Conservation (phyloP, 305 asterid genomes). For the Striga hermonthica region DNA sequence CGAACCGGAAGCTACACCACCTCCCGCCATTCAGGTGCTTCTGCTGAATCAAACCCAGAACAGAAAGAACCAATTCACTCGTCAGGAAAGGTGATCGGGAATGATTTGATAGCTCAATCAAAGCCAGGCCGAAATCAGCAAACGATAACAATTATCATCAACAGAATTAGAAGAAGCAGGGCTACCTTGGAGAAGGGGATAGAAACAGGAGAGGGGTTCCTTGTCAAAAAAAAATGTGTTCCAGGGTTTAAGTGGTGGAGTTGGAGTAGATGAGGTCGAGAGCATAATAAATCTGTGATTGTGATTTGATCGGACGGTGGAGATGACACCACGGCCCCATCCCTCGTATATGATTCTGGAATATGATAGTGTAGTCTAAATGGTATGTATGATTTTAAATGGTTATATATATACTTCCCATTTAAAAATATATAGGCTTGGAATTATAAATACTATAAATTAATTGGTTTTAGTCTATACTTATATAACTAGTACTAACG, state of each 20-base stretch:
- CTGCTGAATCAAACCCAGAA: constrained; percentile 33
- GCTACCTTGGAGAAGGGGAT: constrained; percentile 34
- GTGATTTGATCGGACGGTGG: too few species aligned
- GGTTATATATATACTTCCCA: too few species aligned
- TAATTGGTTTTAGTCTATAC: too few species aligned
- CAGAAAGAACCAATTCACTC: neutral
- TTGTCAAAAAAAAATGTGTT: neutral
- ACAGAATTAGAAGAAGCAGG: neutral
- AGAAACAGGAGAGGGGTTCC: constrained; percentile 12
- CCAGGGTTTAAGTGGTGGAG: constrained; percentile 37
- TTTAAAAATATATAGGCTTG: too few species aligned
- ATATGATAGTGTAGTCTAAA: too few species aligned
- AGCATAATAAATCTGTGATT: too few species aligned
- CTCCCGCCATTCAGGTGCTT: constrained; percentile 61
- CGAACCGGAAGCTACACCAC: constrained; percentile 51
- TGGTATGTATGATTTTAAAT: too few species aligned
- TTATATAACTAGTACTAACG: too few species aligned
- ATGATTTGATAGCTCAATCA: constrained; percentile 21
- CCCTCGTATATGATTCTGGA: too few species aligned
- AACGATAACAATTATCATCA: neutral
- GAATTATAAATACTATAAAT: too few species aligned
- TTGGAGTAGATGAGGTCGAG: neutral
- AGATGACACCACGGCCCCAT: too few species aligned
- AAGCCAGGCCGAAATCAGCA: constrained; percentile 19
- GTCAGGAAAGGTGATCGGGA: constrained; percentile 19